Base-by-base conservation (phyloP, 1,284 basidiomycete species). In the Termitomyces sp. region DNA sequence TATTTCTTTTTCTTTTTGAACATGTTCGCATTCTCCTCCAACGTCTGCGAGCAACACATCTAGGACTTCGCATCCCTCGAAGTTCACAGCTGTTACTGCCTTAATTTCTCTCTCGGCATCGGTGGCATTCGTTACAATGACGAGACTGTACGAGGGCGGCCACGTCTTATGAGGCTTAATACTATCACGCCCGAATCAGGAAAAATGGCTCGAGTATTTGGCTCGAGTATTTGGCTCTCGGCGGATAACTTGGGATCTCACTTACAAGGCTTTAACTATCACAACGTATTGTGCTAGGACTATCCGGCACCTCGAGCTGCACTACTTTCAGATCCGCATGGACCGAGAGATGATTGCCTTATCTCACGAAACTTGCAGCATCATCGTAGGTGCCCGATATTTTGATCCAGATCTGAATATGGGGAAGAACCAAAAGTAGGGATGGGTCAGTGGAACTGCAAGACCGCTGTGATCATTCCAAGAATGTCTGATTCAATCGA, bases 111-210 rank as follows among this genome's bases (percentile, higher is more conserved):
- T 31, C 50, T 52, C 8, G 44, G 50, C 12, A 31, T 38, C 3
- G 40, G 46, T 21, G 1, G 13, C 8, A 21, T 56, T 9, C 13
- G 12, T 3, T 56, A 52, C 21, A 1, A 34, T 2, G 54, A 42
- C 4, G 41, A 26, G 21, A 21, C 40, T 24, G 21, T 24, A 41
- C 40, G 21, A 41, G 39, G 26, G 54, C 4, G 54, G 53, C 2
- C 47, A 54, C 28, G 5, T n/a, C 6, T 24, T 54, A 3, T 54
- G 53, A 40, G 53, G 53, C 5, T 39, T 54, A 7, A 33, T 44
- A 19, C 17, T 31, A 24, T 28, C 53, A 5, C 49, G 53, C 33
- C 47, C 53, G 1, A n/a, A 36, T 10, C 7, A 50, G 5, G 26
- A n/a, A n/a, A n/a, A 33, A 15, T 49, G 8, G 33, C 46, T 43